Conservation (phyloP, 257 asterid species). For the Handroanthus guayacan region DNA sequence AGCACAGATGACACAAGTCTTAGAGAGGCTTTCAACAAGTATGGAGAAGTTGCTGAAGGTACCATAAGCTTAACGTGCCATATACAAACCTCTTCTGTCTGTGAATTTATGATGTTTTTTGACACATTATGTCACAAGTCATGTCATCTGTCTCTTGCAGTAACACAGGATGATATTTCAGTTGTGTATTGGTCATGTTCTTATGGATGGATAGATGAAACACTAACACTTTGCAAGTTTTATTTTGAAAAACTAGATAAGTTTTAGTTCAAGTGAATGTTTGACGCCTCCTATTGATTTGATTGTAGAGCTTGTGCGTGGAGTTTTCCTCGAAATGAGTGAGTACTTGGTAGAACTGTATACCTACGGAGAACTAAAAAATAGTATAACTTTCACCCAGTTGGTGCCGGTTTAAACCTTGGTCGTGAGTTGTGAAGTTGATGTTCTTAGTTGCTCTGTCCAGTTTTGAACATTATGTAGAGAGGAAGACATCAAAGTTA, state of each 20-base stretch:
- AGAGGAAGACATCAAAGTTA: neutral
- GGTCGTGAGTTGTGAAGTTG: neutral
- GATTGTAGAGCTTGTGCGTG: too few species aligned
- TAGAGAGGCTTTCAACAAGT: conserved; percentile 64
- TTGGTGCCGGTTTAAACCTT: neutral
- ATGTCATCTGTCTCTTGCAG: too few species aligned
- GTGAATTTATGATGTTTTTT: conserved; percentile 2
- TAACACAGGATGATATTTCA: too few species aligned
- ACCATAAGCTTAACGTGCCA: conserved; percentile 24
- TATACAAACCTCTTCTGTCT: neutral
- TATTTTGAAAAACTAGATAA: too few species aligned
- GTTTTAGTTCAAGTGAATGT: too few species aligned
- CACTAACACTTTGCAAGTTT: neutral
- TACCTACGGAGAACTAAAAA: too few species aligned
- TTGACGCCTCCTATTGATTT: too few species aligned
- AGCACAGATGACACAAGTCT: conserved; percentile 65
- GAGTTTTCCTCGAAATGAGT: too few species aligned
- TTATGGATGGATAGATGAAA: neutral
- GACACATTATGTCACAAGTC: neutral
- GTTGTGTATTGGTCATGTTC: neutral
- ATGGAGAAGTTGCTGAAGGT: conserved; percentile 88
- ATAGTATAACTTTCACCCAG: neutral
- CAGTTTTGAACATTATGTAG: neutral
- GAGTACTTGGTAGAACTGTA: too few species aligned
- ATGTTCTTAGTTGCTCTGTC: neutral